Evolutionary conservation across 768 basidiomycete species (phyloP), one percentile per base, ranked within the genome.

Genomic region (Lactarius quietus): DNA sequence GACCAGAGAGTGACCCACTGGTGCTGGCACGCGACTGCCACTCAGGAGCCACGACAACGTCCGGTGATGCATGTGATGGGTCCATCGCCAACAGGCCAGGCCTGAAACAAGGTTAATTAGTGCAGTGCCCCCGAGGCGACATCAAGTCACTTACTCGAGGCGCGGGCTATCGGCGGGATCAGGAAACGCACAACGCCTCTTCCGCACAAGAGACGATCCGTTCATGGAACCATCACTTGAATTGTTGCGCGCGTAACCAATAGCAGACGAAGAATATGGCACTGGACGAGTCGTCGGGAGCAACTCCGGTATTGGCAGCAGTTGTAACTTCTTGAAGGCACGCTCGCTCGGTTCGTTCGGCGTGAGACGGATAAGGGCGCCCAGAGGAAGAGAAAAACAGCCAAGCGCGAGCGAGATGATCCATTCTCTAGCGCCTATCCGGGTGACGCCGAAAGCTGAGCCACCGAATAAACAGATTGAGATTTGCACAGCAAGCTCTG

Each of bases 401-500:
- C 96, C 97, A 39, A 98, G 83, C 57, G 92, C 88, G 45, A 99
- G 78, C 0, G 92, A 90, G 69, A 98, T 92, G 61, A 86, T 94
- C 97, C 97, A 99, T 75, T 96, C 93, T 45, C 85, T 85, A 12
- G 90, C 93, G 43, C 79, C 78, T 57, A 98, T 86, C 7, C 74
- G 81, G 0, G 85, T 88, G 12, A 98, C 95, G 72, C 90, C 87
- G 81, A 99, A 98, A 0, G 95, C 95, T 3, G 90, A 83, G 45
- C 92, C 90, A 45, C 95, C 96, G 51, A 98, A 81, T 71, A 94
- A 92, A 59, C 98, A 90, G 63, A 98, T 95, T 65, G 94, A 66
- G 53, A 95, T 74, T 74, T 99, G 97, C 20, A 89, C 83, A 17
- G 79, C 90, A 70, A 96, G 82, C 84, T 98, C 95, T 95, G 74